Evolutionary conservation across 768 basidiomycete species (phyloP), one percentile per base, ranked within the genome.

Genomic region (Pisolithus marmoratus): DNA sequence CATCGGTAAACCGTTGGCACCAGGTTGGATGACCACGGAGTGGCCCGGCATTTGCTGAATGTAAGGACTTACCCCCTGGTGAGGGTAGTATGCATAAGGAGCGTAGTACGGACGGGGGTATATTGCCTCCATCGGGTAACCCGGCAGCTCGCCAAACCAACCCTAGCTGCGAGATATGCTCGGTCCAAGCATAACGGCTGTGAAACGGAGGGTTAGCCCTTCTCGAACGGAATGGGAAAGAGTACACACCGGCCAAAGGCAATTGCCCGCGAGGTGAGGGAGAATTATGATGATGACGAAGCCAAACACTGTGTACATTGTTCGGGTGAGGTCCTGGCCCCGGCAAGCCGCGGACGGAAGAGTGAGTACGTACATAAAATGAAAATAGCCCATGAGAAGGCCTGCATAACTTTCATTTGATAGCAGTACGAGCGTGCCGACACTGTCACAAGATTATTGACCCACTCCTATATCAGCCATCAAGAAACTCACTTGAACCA

Each of bases 351-450:
- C 24, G 47, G 38, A 49, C 24, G 46, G 38, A 49, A 53, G 23
- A 37, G 43, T 14, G 14, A 15, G 49, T 40, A 64, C 76, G 29
- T 38, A 79, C 78, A 74, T 44, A 76, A 58, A 52, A 73, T 72
- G 60, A 90, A 90, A 48, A 80, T 68, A 62, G 79, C 74, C 89
- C 89, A 90, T 0, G 88, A 89, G 63, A 90, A 80, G 2, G 85
- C 87, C 57, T 89, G 79, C 31, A 88, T 74, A 43, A 83, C 82
- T 66, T 85, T 87, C 84, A 90, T 86, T 62, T 88, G 80, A 64
- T 87, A 85, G 64, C 89, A 91, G 57, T 77, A 90, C 24, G 70
- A 64, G 57, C 72, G 71, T 8, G 69, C 67, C 47, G 78, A 77
- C 51, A 80, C 89, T 90, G 48, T n/a, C 48, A 9, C 42, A 26